Conservation (phyloP, 2,329 filamentous ascomycete species). For the Fusarium sp. region DNA sequence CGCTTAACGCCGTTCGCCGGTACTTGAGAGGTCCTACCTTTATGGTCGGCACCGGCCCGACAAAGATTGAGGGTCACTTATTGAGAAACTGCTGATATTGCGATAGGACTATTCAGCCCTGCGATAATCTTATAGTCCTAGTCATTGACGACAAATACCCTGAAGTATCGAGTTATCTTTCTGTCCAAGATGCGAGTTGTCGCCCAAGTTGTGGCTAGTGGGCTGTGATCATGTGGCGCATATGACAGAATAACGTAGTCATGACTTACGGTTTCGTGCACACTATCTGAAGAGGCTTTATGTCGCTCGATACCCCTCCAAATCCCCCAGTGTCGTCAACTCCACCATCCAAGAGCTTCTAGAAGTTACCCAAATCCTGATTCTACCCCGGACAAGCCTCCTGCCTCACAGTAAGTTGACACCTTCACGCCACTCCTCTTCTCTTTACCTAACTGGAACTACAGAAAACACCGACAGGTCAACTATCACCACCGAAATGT, state of each 20-base stretch:
- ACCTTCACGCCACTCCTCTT: neutral
- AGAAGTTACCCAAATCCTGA: slow-evolving; percentile 42
- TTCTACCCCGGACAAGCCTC: slow-evolving; percentile 6
- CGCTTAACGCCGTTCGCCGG: slow-evolving; percentile 29
- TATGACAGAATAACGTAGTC: slow-evolving; percentile 23
- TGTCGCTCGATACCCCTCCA: slow-evolving; percentile 38
- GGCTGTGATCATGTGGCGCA: slow-evolving; percentile 7
- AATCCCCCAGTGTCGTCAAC: slow-evolving; percentile 19
- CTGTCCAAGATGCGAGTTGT: neutral
- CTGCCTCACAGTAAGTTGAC: slow-evolving; percentile 5
- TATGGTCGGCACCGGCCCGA: slow-evolving; percentile 18
- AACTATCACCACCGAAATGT: slow-evolving; percentile 47
- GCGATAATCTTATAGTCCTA: neutral
- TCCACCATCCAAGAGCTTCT: slow-evolving; percentile 44
- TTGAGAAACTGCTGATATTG: neutral
- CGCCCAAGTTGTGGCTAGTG: slow-evolving; percentile 8
- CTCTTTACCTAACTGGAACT: neutral
- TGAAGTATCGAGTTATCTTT: neutral
- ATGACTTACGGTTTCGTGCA: neutral
- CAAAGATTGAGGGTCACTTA: neutral
- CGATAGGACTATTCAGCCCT: neutral
- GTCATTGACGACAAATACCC: neutral
- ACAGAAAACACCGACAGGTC: neutral
- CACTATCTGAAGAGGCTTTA: neutral
- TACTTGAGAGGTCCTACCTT: slow-evolving; percentile 1